Evolutionary conservation across 2,329 filamentous ascomycete genomes (phyloP).

Genomic region (Penicillium polonicum): DNA sequence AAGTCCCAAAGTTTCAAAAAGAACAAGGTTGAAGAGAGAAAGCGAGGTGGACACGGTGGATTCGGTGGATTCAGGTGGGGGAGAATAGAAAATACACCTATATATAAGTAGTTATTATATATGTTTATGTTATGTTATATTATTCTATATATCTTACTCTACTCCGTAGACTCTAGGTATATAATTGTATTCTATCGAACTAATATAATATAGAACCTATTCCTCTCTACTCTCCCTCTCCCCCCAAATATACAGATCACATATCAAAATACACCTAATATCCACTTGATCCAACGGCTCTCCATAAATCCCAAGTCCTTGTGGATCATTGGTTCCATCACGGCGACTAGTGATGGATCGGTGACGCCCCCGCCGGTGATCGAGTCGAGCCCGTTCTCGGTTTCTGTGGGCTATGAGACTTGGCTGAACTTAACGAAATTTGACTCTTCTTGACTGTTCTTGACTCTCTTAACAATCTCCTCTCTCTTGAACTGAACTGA

Average conservation of each 20-base stretch:
- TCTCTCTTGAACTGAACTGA: background rate
- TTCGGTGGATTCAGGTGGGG: conserved; percentile 1
- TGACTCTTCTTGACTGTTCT: background rate
- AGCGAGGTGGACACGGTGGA: conserved; percentile 10
- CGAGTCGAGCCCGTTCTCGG: conserved; percentile 23
- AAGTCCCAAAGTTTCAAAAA: background rate
- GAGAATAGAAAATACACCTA: background rate
- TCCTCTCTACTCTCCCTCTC: background rate
- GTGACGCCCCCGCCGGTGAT: conserved; percentile 26
- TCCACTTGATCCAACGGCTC: conserved; percentile 29
- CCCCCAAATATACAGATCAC: no score
- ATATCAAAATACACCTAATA: background rate
- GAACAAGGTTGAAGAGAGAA: conserved; percentile 1
- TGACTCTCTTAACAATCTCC: background rate
- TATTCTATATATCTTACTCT: background rate
- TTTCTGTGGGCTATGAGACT: conserved; percentile 11
- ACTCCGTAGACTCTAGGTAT: background rate
- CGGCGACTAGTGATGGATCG: conserved; percentile 27
- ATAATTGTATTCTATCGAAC: background rate
- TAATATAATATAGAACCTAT: background rate
- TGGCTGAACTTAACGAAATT: conserved; percentile 13
- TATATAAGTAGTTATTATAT: background rate
- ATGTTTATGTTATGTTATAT: background rate
- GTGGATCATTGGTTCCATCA: conserved; percentile 23
- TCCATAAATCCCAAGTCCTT: conserved; percentile 17